Percentiles rank a stretch among this genome's conserved stretches.
These are phyloP conservation scores for Raphanus hybrid DNA, from an alignment of 441 rosid genomes.

Conservation along the genomic window DNA sequence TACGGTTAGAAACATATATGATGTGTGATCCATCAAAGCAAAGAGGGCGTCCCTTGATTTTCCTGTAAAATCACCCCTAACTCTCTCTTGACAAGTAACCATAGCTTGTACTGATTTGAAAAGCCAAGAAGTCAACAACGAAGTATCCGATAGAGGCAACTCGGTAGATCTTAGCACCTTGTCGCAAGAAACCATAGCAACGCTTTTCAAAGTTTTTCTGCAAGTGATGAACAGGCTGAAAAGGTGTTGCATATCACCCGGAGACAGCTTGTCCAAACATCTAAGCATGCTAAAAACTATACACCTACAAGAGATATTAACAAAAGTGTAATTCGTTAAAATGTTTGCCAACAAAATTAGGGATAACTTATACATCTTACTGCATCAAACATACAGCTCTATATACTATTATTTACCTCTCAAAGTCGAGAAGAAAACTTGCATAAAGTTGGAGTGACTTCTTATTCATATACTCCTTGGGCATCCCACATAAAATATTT, in stretches of 20 bases:
- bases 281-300: constrained; percentile 36
- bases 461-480: constrained; percentile 67
- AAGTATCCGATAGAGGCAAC: constrained; percentile 54
- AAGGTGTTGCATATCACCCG: constrained; percentile 48
- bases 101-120: constrained; percentile 64
- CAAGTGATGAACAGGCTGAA: constrained; percentile 68
- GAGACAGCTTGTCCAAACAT: constrained; percentile 46
- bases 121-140: constrained; percentile 68
- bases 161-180: constrained; percentile 47
- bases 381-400: constrained; percentile 17
- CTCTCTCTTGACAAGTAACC: constrained; percentile 52
- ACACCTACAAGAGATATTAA: constrained; percentile 32
- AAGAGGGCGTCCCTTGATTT: constrained; percentile 46
- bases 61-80: constrained; percentile 39
- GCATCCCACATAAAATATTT: constrained; percentile 69
- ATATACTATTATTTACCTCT: constrained; percentile 58
- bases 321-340: constrained; percentile 16
- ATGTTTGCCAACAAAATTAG: constrained; percentile 4
- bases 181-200: constrained; percentile 56
- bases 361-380: constrained; percentile 10
- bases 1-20: constrained; percentile 58
- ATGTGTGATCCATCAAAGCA: constrained; percentile 88
- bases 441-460: constrained; percentile 64
- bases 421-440: constrained; percentile 68
- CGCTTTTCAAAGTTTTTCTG: constrained; percentile 75